Percentiles rank a stretch among this genome's conserved stretches.
Evolutionary conservation across 306 rosid genomes (phyloP).

Genomic region (Cucurbita pepo): DNA sequence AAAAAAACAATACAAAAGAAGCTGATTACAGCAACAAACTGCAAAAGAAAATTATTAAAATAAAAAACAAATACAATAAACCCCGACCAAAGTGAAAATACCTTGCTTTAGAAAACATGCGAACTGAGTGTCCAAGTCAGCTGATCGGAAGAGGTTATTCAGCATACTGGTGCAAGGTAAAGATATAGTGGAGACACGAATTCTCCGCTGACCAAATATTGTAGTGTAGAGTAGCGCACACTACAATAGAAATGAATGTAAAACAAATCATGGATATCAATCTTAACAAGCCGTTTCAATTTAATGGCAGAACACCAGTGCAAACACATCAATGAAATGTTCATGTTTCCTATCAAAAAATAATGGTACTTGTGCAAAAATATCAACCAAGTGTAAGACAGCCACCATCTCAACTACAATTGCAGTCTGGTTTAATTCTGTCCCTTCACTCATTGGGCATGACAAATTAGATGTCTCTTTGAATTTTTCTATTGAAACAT

Average conservation of each 20-base stretch:
- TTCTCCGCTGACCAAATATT: constrained; percentile 81
- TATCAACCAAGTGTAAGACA: neutral
- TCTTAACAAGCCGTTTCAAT: neutral
- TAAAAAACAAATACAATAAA: neutral
- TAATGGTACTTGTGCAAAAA: neutral
- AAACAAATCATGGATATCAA: neutral
- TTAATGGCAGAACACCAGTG: neutral
- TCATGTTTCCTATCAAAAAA: neutral
- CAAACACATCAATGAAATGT: neutral
- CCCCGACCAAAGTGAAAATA: constrained; percentile 15
- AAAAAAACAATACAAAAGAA: neutral
- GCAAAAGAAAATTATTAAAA: neutral
- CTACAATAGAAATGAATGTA: constrained; percentile 21
- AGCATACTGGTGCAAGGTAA: constrained; percentile 94
- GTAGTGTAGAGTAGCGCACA: constrained; percentile 99
- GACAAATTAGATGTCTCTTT: neutral
- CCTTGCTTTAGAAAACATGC: constrained; percentile 96
- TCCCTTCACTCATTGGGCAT: neutral
- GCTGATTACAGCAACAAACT: neutral
- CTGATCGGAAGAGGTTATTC: constrained; percentile 88
- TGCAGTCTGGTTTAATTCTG: neutral
- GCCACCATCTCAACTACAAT: neutral
- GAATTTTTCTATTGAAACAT: neutral
- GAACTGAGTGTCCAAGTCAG: constrained; percentile 92
- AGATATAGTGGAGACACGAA: constrained; percentile 75